A percentile compares a stretch with the other conserved stretches of the same genome.
Evolutionary conservation across 768 basidiomycete species (phyloP).

Genomic region (Boletus insuetus): DNA sequence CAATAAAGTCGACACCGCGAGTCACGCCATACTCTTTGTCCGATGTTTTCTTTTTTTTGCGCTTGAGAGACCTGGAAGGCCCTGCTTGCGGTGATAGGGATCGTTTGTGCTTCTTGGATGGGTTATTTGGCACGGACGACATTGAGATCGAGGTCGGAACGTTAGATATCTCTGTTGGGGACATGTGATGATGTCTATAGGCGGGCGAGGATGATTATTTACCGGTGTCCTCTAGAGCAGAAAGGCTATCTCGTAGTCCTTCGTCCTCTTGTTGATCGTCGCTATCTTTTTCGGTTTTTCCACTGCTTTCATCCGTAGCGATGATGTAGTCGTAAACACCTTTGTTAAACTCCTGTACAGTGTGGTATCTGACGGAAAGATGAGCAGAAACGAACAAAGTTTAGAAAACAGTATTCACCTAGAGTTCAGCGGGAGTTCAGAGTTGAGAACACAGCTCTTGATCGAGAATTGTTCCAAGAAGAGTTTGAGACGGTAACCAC

Average conservation of each 20-base stretch:
- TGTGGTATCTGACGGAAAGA: constrained; percentile 67
- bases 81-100: constrained; percentile 38
- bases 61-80: constrained; percentile 45
- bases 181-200: constrained; percentile 28
- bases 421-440: constrained; percentile 93
- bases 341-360: constrained; percentile 97
- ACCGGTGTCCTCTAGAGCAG: constrained; percentile 29
- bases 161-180: constrained; percentile 46
- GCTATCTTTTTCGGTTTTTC: constrained; percentile 48
- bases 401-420: constrained; percentile 41
- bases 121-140: constrained; percentile 3
- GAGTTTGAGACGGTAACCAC: constrained; percentile 93
- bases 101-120: constrained; percentile 58
- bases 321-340: constrained; percentile 99
- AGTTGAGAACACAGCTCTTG: constrained; percentile 93
- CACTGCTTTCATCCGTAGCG: constrained; percentile 87
- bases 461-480: constrained; percentile 98
- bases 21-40: constrained; percentile 92
- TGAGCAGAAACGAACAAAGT: not conserved
- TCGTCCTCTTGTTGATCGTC: constrained; percentile 43
- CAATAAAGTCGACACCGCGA: constrained; percentile 94
- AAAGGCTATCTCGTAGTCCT: not conserved
- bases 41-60: constrained; percentile 45
- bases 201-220: constrained; percentile 7
- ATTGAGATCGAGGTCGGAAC: constrained; percentile 15